phyloP scores from a whole-genome alignment of 2,329 filamentous ascomycete genomes.

The Chaetomium sp. region DNA sequence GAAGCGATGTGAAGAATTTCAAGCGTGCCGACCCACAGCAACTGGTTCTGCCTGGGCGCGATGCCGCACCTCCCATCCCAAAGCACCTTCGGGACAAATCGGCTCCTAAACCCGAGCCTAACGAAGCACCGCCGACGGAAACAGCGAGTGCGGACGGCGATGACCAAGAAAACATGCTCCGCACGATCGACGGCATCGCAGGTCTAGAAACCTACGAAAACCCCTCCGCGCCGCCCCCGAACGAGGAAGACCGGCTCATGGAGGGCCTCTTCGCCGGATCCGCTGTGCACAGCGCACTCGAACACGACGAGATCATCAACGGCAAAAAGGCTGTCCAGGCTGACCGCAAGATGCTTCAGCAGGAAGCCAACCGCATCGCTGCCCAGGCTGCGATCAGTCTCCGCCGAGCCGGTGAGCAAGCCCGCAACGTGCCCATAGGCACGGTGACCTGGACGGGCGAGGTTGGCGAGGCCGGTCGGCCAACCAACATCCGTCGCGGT shows the following conservation, averaged over 20 bases:
- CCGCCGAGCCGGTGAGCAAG: conserved; percentile 64
- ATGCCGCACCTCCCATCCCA: conserved; percentile 8
- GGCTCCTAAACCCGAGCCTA: too few relatives aligned
- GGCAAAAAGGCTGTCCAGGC: conserved; percentile 65
- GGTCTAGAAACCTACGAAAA: conserved; percentile 57
- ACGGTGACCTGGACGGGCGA: conserved; percentile 92
- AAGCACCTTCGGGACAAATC: conserved; percentile 2
- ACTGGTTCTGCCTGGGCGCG: conserved; percentile 27
- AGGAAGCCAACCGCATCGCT: conserved; percentile 75
- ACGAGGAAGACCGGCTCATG: conserved; percentile 71
- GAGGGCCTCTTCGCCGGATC: conserved; percentile 82
- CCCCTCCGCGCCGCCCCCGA: conserved; percentile 38
- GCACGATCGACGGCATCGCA: conserved; percentile 47
- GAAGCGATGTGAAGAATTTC: conserved; percentile 68
- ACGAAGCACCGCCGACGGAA: background rate
- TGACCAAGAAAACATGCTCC: conserved; percentile 25
- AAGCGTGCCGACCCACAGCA: conserved; percentile 26
- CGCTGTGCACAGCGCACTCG: conserved; percentile 81
- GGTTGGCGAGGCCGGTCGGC: conserved; percentile 69
- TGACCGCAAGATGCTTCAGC: conserved; percentile 70
- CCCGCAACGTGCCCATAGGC: conserved; percentile 67
- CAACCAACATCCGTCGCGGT: conserved; percentile 42
- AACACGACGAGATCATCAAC: conserved; percentile 87
- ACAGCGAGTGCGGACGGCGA: conserved; percentile 6
- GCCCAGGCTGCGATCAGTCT: conserved; percentile 71